Evolutionary conservation across 495 filamentous ascomycete species (phyloP).

Genomic region (Talaromyces liani): DNA sequence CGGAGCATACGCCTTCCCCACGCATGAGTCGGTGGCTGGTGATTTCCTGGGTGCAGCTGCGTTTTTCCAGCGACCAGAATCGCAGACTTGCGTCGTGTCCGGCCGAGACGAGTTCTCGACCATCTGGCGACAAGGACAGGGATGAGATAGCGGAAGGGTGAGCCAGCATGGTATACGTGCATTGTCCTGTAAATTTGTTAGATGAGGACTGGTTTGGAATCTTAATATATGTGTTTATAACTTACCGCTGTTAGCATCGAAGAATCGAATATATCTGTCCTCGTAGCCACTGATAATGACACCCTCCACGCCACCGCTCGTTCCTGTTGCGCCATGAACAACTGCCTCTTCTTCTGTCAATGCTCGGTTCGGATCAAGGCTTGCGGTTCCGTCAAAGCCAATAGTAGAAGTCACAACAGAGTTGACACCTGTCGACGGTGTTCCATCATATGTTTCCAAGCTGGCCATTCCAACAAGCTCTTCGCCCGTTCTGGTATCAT

Average conservation of each 20-base stretch:
- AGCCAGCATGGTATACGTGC: constrained; percentile 96
- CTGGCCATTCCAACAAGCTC: constrained; percentile 89
- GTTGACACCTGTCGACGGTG: constrained; percentile 75
- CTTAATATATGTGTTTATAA: constrained; percentile 14
- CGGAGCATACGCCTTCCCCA: constrained; percentile 86
- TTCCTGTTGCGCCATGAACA: constrained; percentile 74
- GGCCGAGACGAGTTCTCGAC: constrained; percentile 87
- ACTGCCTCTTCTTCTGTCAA: constrained; percentile 58
- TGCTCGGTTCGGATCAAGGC: constrained; percentile 55
- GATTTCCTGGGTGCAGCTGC: constrained; percentile 88
- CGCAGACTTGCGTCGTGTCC: constrained; percentile 91
- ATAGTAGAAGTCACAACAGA: constrained; percentile 81
- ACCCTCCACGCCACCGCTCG: constrained; percentile 77
- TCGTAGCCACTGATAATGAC: constrained; percentile 93
- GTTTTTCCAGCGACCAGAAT: constrained; percentile 97
- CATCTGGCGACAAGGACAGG: constrained; percentile 84
- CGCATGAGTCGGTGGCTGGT: constrained; percentile 86
- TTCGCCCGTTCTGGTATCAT: constrained; percentile 85
- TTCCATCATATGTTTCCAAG: constrained; percentile 86
- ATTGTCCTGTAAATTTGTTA: constrained; percentile 69
- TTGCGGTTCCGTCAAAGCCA: constrained; percentile 63
- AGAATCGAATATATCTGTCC: constrained; percentile 91
- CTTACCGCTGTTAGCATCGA: constrained; percentile 97
- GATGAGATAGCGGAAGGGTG: constrained; percentile 88
- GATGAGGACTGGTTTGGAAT: not conserved